Evolutionary conservation across 768 basidiomycete genomes (phyloP), one percentile per base, ranked within the genome.

Genomic region (Leccinum obscurum): DNA sequence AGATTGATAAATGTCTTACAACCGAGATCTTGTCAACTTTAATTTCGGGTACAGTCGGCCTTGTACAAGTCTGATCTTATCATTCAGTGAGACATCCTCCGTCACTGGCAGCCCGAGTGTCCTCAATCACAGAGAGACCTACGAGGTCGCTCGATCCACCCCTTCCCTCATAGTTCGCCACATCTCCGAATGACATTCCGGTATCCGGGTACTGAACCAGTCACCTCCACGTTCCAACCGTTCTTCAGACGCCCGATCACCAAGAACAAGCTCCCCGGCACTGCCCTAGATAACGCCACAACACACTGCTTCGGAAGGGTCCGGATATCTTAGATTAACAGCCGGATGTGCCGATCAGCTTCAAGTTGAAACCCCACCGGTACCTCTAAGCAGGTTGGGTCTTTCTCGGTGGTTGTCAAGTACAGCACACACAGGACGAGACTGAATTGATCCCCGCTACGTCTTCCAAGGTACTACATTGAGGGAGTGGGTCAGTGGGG

Each of bases 1-100:
- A 51, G 11, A 30, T 54, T 35, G 37, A 37, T 37, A 53, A 60
- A 46, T 32, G 32, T 49, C 46, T 56, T 24, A 30, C 54, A 55
- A 32, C 26, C 41, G 30, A 28, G 30, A 48, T 28, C 55, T 52
- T 32, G 30, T 52, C 28, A 6, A 3, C 7, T 39, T 34, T 15
- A 8, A 39, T 39, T 17, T 39, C 39, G 26, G 28, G n/a, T 34
- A 17, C 15, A n/a, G 35, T 39, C 46, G 37, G 37, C 22, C 61
- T 55, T 60, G 52, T 35, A 32, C n/a, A 22, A 2, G 13, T 30
- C 30, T 34, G 32, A 52, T 52, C 52, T 52, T 52, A 52, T 52
- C 52, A 32, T 51, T 51, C 26, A 30, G 28, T 30, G 17, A 51
- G 50, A 51, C 28, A 51, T 28, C 11, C 8, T 51, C 4, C 22